Evolutionary conservation across 345 rosid genomes (phyloP).

Genomic region (Murraya paniculata): DNA sequence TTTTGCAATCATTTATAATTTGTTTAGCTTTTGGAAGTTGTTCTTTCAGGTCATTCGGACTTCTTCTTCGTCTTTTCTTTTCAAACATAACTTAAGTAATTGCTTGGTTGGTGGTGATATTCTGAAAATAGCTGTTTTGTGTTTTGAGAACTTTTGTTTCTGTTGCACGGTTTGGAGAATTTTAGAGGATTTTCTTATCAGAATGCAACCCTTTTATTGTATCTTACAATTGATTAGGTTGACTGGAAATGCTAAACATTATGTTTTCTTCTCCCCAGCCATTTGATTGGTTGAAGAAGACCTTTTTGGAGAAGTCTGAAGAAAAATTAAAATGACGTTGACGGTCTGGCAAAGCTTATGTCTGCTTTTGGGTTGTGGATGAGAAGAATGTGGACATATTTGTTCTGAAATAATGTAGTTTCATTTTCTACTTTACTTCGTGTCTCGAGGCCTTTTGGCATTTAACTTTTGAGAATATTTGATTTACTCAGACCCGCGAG

Average conservation of each 20-base stretch:
- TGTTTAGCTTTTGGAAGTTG: background rate
- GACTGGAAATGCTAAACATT: background rate
- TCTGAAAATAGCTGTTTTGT: background rate
- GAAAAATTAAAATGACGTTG: constrained; percentile 29
- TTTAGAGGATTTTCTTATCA: background rate
- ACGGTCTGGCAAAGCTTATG: background rate
- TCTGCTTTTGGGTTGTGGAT: constrained; percentile 16
- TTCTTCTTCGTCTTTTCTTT: background rate
- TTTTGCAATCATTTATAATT: background rate
- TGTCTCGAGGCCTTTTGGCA: constrained; percentile 20
- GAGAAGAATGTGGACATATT: constrained; percentile 2
- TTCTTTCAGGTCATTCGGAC: background rate
- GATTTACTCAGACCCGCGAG: background rate
- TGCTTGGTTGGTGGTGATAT: too few relatives aligned
- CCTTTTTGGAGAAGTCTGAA: constrained; percentile 66
- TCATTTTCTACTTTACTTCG: constrained; percentile 4
- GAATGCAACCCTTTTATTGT: background rate
- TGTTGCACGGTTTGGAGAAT: background rate
- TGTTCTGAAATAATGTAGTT: constrained; percentile 28
- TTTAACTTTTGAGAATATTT: background rate
- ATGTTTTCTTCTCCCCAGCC: constrained; percentile 49
- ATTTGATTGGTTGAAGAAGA: constrained; percentile 85
- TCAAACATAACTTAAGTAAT: background rate
- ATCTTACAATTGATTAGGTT: background rate
- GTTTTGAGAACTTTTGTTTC: background rate